phyloP scores from a whole-genome alignment of 169 alveolate species.

The Perkinsus marinus region DNA sequence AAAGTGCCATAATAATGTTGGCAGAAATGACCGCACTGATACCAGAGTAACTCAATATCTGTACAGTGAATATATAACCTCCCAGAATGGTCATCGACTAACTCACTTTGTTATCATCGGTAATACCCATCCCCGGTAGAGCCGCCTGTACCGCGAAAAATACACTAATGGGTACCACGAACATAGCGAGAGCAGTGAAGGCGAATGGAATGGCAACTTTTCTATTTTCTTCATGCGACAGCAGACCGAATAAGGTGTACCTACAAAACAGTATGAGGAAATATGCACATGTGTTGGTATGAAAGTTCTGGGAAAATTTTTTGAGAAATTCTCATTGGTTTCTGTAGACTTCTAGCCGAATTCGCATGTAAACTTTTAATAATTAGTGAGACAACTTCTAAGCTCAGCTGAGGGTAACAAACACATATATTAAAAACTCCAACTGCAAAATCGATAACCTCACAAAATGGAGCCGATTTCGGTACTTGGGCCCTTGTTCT shows the following conservation, averaged over 20 bases:
- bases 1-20: neutral
- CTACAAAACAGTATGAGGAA: neutral
- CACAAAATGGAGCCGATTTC: neutral
- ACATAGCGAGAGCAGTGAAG: neutral
- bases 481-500: neutral
- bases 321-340: no score
- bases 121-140: neutral
- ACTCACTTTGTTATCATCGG: neutral
- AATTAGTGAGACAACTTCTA: no score
- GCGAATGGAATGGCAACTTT: neutral
- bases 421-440: no score
- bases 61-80: neutral
- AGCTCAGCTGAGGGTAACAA: no score
- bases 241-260: neutral
- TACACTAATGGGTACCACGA: neutral
- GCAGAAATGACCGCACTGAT: neutral
- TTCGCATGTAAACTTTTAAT: no score
- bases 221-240: neutral
- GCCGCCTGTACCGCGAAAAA: neutral
- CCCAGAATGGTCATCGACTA: neutral
- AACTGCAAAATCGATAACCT: neutral
- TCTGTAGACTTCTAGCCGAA: no score
- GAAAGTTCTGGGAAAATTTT: no score
- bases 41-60: neutral
- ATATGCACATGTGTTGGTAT: no score